Base-by-base conservation (phyloP, 352 stramenopile species). In the Phytopythium cucurbitacearum region DNA sequence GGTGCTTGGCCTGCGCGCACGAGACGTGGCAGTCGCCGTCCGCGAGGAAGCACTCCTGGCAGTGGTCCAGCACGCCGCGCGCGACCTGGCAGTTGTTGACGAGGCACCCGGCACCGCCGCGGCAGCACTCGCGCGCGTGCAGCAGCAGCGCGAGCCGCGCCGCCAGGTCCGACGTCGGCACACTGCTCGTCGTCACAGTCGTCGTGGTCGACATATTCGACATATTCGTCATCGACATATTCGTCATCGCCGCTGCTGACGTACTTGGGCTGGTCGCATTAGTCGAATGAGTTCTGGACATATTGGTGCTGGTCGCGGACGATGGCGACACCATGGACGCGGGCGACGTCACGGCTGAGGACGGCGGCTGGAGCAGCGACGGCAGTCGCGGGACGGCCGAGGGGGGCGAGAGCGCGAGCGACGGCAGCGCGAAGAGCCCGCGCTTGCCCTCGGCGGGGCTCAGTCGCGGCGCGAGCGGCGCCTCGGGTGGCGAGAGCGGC, bases 1-100 rank as follows among this genome's bases (percentile, higher is more conserved):
- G 56, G 11, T 65, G 61, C 62, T 80, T 80, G 38, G 71, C 67
- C 48, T 80, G 65, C 28, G 60, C 62, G 51, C 71, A 80, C 8
- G 67, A 80, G 7, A 62, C 46, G 64, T 80, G 71, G 60, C 71
- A 80, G 32, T 64, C 12, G 40, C 64, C 71, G 33, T 70, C 64
- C 4, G 48, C 12, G 36, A 71, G 55, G 41, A 77, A 77, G 45
- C 67, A 80, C 59, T 80, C 71, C 41, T 80, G 71, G 61, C 71
- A 80, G 50, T 80, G 71, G 51, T 80, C 71, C 28, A 80, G 65
- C 48, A 80, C 67, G 53, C 71, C 71, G 21, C 71, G 67, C n/a
- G 71, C 71, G 33, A 80, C 69, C 43, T 58, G 56, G 51, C 71
- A 80, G 59, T 75, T 77, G 12, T 47, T 48, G 5, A 80, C 55